These are phyloP conservation scores for Fusarium nygamai DNA, from an alignment of 2,329 filamentous ascomycete genomes.

Conservation along the genomic window DNA sequence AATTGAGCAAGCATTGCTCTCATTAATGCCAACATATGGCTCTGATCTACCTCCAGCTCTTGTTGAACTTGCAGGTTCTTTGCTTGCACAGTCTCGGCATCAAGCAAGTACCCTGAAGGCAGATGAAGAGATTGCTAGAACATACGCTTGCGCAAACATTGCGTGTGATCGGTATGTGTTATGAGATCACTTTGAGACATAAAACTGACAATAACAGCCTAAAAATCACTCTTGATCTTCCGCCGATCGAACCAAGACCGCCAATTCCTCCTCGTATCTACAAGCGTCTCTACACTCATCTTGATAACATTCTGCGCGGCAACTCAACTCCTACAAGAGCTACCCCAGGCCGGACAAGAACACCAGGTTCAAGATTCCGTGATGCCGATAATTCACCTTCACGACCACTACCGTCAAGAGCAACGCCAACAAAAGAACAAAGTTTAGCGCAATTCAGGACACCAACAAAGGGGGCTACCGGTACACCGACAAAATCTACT, in stretches of 20 bases:
- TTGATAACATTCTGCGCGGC: constrained; percentile 74
- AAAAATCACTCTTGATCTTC: constrained; percentile 79
- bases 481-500: constrained; percentile 57
- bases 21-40: constrained; percentile 77
- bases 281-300: constrained; percentile 82
- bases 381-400: constrained; percentile 40
- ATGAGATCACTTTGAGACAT: too few relatives aligned
- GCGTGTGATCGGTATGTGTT: constrained; percentile 80
- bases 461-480: constrained; percentile 37
- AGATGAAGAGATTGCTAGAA: constrained; percentile 87
- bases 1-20: constrained; percentile 77
- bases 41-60: constrained; percentile 74
- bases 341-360: constrained; percentile 44
- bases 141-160: constrained; percentile 86
- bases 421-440: constrained; percentile 59
- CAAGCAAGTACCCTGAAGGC: constrained; percentile 81
- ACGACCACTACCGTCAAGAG: constrained; percentile 52
- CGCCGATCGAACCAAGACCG: constrained; percentile 77
- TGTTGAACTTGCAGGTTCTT: constrained; percentile 74
- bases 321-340: constrained; percentile 45
- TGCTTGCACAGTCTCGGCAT: constrained; percentile 83
- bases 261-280: constrained; percentile 85
- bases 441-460: constrained; percentile 57
- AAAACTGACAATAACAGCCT: constrained; percentile 60
- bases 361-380: constrained; percentile 48